These are phyloP conservation scores for Lasiosphaeriaceae sp. DNA, from an alignment of 495 filamentous ascomycete genomes.

Conservation along the genomic window DNA sequence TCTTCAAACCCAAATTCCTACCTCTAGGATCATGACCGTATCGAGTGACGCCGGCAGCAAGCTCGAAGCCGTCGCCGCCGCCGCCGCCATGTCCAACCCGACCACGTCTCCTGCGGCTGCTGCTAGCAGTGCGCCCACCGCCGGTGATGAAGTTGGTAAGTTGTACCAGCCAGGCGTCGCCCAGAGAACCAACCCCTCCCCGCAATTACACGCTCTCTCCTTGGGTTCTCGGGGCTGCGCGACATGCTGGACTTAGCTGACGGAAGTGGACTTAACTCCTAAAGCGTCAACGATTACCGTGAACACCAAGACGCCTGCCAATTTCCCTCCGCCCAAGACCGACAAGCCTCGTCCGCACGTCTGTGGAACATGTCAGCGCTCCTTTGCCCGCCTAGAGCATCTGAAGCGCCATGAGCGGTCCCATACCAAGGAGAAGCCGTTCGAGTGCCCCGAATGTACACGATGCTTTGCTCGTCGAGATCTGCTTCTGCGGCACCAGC, in stretches of 20 bases:
- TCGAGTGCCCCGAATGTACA: constrained; percentile 93
- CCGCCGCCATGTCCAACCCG: constrained; percentile 32
- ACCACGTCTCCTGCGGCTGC: constrained; percentile 20
- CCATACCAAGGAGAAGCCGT: constrained; percentile 98
- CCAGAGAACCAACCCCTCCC: too few species aligned
- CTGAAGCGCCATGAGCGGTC: constrained; percentile 97
- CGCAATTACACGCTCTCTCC: too few species aligned
- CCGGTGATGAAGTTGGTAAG: constrained; percentile 35
- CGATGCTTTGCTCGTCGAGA: constrained; percentile 95
- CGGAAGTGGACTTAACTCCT: constrained; percentile 10
- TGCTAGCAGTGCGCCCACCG: constrained; percentile 15
- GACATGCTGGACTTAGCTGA: constrained; percentile 10
- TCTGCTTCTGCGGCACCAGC: constrained; percentile 89
- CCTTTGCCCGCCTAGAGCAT: constrained; percentile 93
- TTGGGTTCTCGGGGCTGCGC: too few species aligned
- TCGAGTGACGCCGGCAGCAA: constrained; percentile 28
- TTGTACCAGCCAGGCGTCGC: too few species aligned
- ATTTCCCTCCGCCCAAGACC: constrained; percentile 79
- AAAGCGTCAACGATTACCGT: constrained; percentile 50
- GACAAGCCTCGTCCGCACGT: constrained; percentile 97
- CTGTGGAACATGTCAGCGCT: constrained; percentile 87
- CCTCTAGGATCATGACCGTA: constrained; percentile 26
- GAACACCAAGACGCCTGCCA: constrained; percentile 44
- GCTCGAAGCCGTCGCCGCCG: constrained; percentile 20
- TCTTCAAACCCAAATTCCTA: background rate